These are phyloP conservation scores for Poa annua DNA, from an alignment of 176 grass and related monocot species.

Conservation along the genomic window DNA sequence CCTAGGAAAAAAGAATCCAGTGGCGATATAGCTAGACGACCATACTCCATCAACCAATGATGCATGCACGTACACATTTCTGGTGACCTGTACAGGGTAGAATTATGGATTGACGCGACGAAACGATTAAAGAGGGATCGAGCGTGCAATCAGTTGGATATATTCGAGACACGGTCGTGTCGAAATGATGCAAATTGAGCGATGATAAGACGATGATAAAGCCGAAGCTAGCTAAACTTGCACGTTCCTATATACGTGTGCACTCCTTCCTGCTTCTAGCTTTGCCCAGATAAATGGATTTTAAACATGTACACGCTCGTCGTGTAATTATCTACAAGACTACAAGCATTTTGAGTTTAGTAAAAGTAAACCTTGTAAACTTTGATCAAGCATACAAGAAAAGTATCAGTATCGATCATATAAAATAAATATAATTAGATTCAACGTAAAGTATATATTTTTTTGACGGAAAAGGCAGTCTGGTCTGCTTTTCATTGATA, in stretches of 20 bases:
- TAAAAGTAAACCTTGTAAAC: too few species aligned
- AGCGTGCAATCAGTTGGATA: slow-evolving; percentile 37
- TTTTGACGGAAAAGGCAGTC: too few species aligned
- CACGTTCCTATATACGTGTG: background rate
- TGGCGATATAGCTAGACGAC: background rate
- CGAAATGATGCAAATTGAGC: slow-evolving; percentile 16
- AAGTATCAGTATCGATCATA: too few species aligned
- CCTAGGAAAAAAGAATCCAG: background rate
- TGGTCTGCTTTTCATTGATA: too few species aligned
- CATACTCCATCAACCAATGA: slow-evolving; percentile 31
- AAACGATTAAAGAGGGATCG: slow-evolving; percentile 31
- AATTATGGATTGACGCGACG: slow-evolving; percentile 41
- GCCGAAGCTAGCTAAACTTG: background rate
- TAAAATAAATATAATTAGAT: too few species aligned
- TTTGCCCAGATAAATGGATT: too few species aligned
- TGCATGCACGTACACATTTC: slow-evolving; percentile 25
- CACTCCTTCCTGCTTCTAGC: background rate
- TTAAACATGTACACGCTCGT: too few species aligned
- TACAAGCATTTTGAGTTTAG: too few species aligned
- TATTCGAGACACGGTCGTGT: slow-evolving; percentile 19
- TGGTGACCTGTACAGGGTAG: background rate
- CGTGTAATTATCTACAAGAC: too few species aligned
- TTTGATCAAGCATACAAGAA: too few species aligned
- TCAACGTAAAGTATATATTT: too few species aligned
- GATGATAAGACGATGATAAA: background rate